phyloP scores from a whole-genome alignment of 2,329 filamentous ascomycete genomes.

The Microsporum canis region DNA sequence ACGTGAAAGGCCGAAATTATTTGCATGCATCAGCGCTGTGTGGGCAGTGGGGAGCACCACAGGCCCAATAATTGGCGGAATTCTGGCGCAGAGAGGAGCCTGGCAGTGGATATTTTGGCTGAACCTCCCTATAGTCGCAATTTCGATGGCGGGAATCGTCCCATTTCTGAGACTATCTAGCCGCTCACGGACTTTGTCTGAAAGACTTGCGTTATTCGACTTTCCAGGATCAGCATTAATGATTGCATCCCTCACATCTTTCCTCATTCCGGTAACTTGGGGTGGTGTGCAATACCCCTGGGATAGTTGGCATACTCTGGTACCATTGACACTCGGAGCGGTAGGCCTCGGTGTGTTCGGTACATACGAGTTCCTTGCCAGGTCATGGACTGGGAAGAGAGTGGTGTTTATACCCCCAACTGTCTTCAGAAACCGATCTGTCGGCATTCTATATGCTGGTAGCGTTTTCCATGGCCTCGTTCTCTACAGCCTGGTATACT shows the following conservation, averaged over 20 bases:
- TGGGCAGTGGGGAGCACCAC: conserved; percentile 33
- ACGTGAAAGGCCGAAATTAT: conserved; percentile 27
- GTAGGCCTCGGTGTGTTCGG: conserved; percentile 42
- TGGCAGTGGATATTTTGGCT: conserved; percentile 59
- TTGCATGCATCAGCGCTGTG: conserved; percentile 26
- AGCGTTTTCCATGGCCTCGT: neutral
- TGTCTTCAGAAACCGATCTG: neutral
- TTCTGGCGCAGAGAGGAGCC: conserved; percentile 11
- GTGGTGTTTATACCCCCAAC: neutral
- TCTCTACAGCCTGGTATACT: conserved; percentile 44
- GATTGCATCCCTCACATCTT: conserved; percentile 45
- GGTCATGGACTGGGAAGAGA: conserved; percentile 13
- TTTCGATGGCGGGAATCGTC: conserved; percentile 38
- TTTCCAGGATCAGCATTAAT: conserved; percentile 53
- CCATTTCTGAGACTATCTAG: conserved; percentile 43
- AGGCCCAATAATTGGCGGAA: conserved; percentile 14
- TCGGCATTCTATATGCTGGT: neutral
- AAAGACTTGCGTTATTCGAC: conserved; percentile 47
- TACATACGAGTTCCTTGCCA: conserved; percentile 38
- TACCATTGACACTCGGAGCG: conserved; percentile 48
- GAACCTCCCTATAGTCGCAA: conserved; percentile 46
- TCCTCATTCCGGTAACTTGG: conserved; percentile 52
- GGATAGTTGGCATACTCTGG: conserved; percentile 49
- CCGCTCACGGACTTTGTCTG: conserved; percentile 33
- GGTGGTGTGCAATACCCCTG: conserved; percentile 56